Base-by-base conservation (phyloP, 352 stramenopile genomes). In the Phytophthora quininea region DNA sequence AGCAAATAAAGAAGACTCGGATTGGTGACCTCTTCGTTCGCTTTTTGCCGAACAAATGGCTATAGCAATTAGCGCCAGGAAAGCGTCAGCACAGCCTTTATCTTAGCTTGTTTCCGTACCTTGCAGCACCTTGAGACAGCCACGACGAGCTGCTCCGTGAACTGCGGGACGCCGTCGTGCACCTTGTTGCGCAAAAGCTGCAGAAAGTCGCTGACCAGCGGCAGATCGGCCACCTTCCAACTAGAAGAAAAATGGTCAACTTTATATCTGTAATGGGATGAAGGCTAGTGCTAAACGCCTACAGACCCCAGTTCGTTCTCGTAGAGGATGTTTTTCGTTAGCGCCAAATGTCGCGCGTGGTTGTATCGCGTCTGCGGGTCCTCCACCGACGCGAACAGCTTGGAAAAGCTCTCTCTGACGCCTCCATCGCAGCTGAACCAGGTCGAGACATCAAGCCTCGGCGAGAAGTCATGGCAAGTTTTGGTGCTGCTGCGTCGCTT, bases 11-110 rank as follows among this genome's bases (percentile, higher is more conserved):
- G 56, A 29, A 93, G 56, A 35, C 55, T 65, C 9, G 86, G 74
- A 37, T 89, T 84, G 38, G 74, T 80, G 50, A 93, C 80, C 58
- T 95, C 86, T 64, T 95, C 88, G 56, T 95, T 95, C 0, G 84
- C 75, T 50, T 92, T 93, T 37, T 81, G 74, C 1, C 88, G 79
- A 12, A 92, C 48, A 53, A 93, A 93, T 1, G 86, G 81, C 88
- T 94, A 24, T 24, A 24, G 61, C 35, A 48, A 55, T 51, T 0
- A 50, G 15, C 27, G n/a, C 54, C 19, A 31, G 62, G 15, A 1
- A 72, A 46, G 10, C 30, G 8, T 60, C 38, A 63, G 42, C 7
- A 35, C 14, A 30, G 3, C 4, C 10, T 4, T 55, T 2, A 24
- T 37, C 2, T 11, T 27, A 42, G 9, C 5, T n/a, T 30, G 24